Base-by-base conservation (phyloP, 495 filamentous ascomycete species). In the Annulohypoxylon nitens region DNA sequence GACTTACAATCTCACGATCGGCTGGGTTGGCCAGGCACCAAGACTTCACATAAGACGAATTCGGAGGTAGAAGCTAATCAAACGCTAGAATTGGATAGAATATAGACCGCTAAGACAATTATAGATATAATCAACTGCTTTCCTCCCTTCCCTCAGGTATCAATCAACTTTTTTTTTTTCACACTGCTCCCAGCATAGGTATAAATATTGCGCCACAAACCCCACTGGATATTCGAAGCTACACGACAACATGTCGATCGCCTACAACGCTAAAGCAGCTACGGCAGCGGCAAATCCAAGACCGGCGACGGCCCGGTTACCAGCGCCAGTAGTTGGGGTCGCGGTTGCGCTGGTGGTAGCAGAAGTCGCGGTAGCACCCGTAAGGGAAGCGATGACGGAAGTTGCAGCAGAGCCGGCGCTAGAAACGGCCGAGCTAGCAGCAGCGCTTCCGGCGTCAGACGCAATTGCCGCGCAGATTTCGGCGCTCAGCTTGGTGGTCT, bases 181-280 rank as follows among this genome's bases (percentile, higher is more conserved):
- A 57, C 14, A 57, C 39, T 36, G 57, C 34, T 26, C 57, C 11
- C 30, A 43, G 30, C 30, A 30, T 30, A 2, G 18, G 20, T 18
- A 41, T 18, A 60, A 45, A 60, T 12, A 43, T 23, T 26, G 18
- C 25, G n/a, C 6, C 16, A 25, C 16, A 64, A 9, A 61, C 26
- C 12, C 30, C 12, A 55, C 33, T 33, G 25, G 48, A 36, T 4
- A 20, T 51, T 26, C 18, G 12, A 2, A 43, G 54, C 43, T 9
- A 20, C 57, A 34, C 18, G 12, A 2, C 25, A 33, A 30, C 12
- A 26, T 10, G 7, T 26, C 12, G 18, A 30, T 55, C 16, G 3
- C 41, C 70, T 79, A 82, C 54, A 82, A 57, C 41, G 76, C 78
- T 3, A 82, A 55, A 55, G 79, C 76, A 61, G 74, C 75, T 41